Base-by-base conservation (phyloP, 768 basidiomycete species). In the Amanita subjunquillea region DNA sequence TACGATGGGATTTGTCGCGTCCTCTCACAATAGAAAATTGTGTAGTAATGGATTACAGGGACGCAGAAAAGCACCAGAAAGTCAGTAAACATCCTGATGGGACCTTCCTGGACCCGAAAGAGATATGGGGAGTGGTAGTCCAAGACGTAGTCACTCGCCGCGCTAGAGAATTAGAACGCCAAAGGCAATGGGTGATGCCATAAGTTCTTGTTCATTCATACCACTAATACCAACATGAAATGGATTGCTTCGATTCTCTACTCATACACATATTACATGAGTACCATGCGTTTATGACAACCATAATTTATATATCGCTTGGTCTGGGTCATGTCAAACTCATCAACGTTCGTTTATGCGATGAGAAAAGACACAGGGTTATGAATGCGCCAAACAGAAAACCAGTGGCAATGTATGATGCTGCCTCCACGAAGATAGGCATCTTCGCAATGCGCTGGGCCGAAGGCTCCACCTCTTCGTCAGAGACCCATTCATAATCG, bases 21-120 rank as follows among this genome's bases (percentile, higher is more conserved):
- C 83, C 85, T 2, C 62, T 98, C 20, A 71, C 75, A 23, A 69
- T 79, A n/a, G 83, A 87, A 37, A 98, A 98, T 63, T 80, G 86
- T 53, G 89, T 94, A 9, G 83, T 92, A 2, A 82, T 97, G 68
- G 89, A 91, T 53, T 65, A 74, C 51, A 73, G 71, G 47, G 90
- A 96, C 51, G 87, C 82, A 0, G 82, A 83, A 61, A 75, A 71
- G 53, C 91, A 92, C 63, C 62, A 72, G 36, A 67, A 65, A 52
- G 72, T 72, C 36, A 80, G 77, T 41, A 71, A 67, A 50, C 60
- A 57, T 29, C 40, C 54, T 8, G 61, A 61, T 17, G 67, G 60
- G 6, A 58, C 62, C 1, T 39, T 27, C 17, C 55, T 60, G 12
- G 62, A 62, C 36, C 79, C 82, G 0, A 72, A 68, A 53, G 78